Percentiles rank a stretch among this genome's conserved stretches.
Evolutionary conservation across 345 rosid species (phyloP).

Genomic region (Lumnitzera littorea): DNA sequence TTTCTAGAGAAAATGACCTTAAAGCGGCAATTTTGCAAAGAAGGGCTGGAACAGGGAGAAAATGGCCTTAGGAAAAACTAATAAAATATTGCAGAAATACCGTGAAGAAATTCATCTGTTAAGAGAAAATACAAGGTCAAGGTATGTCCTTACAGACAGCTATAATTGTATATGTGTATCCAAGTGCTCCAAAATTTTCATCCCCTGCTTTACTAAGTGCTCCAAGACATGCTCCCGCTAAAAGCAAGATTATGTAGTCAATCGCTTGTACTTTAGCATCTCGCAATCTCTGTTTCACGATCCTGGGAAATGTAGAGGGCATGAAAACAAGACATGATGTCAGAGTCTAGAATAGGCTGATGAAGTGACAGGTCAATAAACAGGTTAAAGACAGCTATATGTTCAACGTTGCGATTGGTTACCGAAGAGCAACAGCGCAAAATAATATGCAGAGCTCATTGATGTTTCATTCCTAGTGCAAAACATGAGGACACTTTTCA

Average conservation of each 20-base stretch:
- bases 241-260: conserved; percentile 77
- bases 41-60: conserved; percentile 53
- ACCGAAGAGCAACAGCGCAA: too few species aligned
- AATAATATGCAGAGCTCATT: too few species aligned
- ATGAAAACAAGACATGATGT: too few species aligned
- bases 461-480: too few species aligned
- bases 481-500: too few species aligned
- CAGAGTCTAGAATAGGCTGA: too few species aligned
- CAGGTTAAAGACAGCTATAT: too few species aligned
- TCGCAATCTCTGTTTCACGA: conserved; percentile 73
- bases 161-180: conserved; percentile 75
- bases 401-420: too few species aligned
- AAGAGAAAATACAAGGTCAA: conserved; percentile 4
- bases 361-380: too few species aligned
- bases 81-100: background rate
- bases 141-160: conserved; percentile 67
- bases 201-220: conserved; percentile 51
- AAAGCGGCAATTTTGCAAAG: conserved; percentile 86
- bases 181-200: conserved; percentile 62
- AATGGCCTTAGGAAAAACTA: conserved; percentile 6
- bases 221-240: conserved; percentile 96
- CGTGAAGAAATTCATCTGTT: background rate
- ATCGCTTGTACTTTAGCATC: conserved; percentile 73
- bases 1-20: conserved; percentile 83
- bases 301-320: conserved; percentile 36